Base-by-base conservation (phyloP, 2,329 filamentous ascomycete species). In the Aspergillus cejpii region DNA sequence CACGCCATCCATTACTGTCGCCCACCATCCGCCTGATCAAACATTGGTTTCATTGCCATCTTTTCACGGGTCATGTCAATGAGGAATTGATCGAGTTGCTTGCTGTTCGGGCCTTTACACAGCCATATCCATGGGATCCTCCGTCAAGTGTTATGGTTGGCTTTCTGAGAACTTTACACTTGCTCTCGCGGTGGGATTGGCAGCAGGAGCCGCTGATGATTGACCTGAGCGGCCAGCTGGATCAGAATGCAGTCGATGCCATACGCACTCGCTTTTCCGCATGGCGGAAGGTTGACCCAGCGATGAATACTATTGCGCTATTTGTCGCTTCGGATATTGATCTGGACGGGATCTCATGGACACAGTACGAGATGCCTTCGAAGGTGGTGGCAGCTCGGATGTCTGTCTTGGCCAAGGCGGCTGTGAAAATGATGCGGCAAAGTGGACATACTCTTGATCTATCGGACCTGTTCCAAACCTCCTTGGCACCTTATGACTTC, bases 161-260 rank as follows among this genome's bases (percentile, higher is more conserved):
- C 3, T 91, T 98, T 61, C 68, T 94, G 21, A 81, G 90, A 17
- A 86, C 87, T 1, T 72, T 98, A 1, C 72, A 83, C 24, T 85
- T 91, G 64, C 74, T 98, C 11, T 81, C 89, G 1, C 77, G 81
- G 33, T 98, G 92, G 89, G 88, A 97, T 63, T 98, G 92, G 92
- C 80, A 86, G 21, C 75, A 82, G 6, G 83, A 89, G 42, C 85
- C 92, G 1, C 74, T 97, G 24, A 75, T 95, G 26, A 75, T 96
- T 20, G 88, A 96, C 63, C 77, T 87, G 20, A 77, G 80, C 19
- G 63, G 61, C 8, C 77, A 81, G 11, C 74, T 94, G 59, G 77
- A 78, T 6, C 66, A 73, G 6, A 71, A 78, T 8, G 79, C 85
- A 23, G 74, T 84, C 8, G 69, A 78, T 24, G 71, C 74, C 2